Conservation (phyloP, 768 basidiomycete genomes). For the Lepiota venenata region DNA sequence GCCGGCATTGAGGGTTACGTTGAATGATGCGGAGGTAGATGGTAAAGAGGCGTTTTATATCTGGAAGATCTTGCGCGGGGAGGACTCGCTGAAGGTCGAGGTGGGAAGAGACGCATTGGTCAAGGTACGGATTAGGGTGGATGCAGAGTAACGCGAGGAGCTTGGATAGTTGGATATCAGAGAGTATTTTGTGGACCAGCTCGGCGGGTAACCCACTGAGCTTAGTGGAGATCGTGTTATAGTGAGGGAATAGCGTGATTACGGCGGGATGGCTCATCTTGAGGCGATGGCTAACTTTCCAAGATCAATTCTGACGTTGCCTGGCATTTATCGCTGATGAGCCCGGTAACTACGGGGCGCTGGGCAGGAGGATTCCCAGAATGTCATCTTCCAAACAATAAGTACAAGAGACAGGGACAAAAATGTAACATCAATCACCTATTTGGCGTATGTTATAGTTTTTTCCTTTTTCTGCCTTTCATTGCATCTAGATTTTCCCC, state of each 20-base stretch:
- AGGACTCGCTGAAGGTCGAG: constrained; percentile 14
- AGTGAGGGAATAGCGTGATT: constrained; percentile 5
- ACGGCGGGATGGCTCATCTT: background rate
- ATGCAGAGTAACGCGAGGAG: constrained; percentile 21
- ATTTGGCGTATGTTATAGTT: constrained; percentile 18
- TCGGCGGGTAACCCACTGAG: constrained; percentile 21
- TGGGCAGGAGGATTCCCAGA: too few species aligned
- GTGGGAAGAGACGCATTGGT: constrained; percentile 20
- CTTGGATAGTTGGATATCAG: constrained; percentile 22
- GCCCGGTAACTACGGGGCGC: too few species aligned
- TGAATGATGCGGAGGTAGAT: constrained; percentile 19
- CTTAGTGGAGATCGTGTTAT: constrained; percentile 17
- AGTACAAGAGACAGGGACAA: too few species aligned
- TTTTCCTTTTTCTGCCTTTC: constrained; percentile 53
- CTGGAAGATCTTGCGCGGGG: constrained; percentile 6
- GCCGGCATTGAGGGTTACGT: background rate
- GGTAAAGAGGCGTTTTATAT: constrained; percentile 16
- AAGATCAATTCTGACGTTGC: too few species aligned
- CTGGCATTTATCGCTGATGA: too few species aligned
- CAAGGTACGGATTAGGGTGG: constrained; percentile 22
- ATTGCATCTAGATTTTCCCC: constrained; percentile 60
- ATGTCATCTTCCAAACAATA: too few species aligned
- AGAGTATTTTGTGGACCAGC: constrained; percentile 24
- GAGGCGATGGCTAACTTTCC: too few species aligned
- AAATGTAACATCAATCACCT: background rate